These are phyloP conservation scores for Ophiocordyceps camponoti-rufipedis DNA, from an alignment of 2,329 filamentous ascomycete species.

Conservation along the genomic window DNA sequence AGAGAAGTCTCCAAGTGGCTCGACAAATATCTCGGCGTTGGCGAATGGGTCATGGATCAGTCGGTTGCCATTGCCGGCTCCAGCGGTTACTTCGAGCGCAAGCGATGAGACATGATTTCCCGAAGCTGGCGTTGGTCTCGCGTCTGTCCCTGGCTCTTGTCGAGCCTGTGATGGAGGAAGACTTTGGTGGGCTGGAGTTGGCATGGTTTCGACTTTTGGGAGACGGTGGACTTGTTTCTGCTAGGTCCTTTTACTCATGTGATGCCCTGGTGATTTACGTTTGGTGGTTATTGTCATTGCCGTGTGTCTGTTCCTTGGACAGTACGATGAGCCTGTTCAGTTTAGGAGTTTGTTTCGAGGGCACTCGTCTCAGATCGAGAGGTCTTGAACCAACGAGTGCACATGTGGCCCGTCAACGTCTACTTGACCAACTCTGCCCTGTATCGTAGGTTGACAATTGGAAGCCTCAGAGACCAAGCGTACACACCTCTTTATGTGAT, in stretches of 20 bases:
- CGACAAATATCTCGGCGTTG: constrained; percentile 81
- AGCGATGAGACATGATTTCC: constrained; percentile 34
- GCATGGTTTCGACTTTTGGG: background rate
- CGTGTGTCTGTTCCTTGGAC: too few species aligned
- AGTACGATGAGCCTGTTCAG: background rate
- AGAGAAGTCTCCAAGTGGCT: constrained; percentile 77
- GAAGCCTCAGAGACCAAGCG: too few species aligned
- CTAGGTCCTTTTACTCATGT: background rate
- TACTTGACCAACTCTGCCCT: too few species aligned
- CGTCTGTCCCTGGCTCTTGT: background rate
- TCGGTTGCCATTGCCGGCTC: constrained; percentile 81
- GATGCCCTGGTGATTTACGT: background rate
- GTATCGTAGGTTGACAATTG: too few species aligned
- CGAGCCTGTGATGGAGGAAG: background rate
- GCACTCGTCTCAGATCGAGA: background rate
- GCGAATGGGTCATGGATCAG: constrained; percentile 97
- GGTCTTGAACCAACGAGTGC: background rate
- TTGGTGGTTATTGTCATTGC: background rate
- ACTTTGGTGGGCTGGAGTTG: background rate
- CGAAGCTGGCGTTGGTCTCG: background rate
- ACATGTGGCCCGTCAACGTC: background rate
- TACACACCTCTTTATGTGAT: background rate
- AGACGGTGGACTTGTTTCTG: background rate
- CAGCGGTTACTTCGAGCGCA: constrained; percentile 82
- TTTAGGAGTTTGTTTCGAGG: background rate